A percentile compares a stretch with the other conserved stretches of the same genome.
phyloP scores from a whole-genome alignment of 1,284 basidiomycete genomes.

The Vanrija humicola region DNA sequence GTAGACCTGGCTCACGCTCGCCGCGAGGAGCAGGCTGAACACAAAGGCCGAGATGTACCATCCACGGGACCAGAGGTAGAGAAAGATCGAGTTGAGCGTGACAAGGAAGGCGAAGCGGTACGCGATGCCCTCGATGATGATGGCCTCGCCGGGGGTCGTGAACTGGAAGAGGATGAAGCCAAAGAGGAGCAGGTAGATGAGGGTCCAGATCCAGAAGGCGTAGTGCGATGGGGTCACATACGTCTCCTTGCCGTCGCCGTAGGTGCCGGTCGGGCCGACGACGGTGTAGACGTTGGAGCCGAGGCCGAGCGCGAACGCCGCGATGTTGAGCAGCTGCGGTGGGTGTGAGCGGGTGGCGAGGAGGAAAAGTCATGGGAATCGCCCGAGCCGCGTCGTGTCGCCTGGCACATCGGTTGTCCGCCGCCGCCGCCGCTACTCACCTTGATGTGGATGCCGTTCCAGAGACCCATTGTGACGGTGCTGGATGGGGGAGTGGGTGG shows the following conservation, averaged over 20 bases:
- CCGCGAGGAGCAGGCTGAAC: conserved; percentile 66
- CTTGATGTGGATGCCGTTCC: conserved; percentile 3
- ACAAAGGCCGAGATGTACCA: conserved; percentile 76
- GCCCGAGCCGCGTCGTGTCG: no score
- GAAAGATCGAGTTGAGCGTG: conserved; percentile 77
- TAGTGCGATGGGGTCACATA: conserved; percentile 17
- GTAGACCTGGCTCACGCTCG: conserved; percentile 67
- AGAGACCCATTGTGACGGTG: neutral
- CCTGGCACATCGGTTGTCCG: no score
- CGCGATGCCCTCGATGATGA: conserved; percentile 76
- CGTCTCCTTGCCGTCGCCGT: conserved; percentile 20
- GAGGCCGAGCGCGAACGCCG: conserved; percentile 16
- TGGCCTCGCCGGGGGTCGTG: conserved; percentile 61
- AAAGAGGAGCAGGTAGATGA: conserved; percentile 81
- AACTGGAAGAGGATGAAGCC: conserved; percentile 89
- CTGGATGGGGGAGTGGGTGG: neutral
- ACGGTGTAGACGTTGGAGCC: conserved; percentile 59
- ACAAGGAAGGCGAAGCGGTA: conserved; percentile 86
- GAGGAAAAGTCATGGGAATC: no score
- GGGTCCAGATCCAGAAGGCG: conserved; percentile 51
- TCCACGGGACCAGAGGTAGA: conserved; percentile 66
- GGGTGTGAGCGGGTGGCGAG: neutral
- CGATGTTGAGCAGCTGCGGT: conserved; percentile 64
- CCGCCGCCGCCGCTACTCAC: neutral
- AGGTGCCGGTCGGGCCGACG: conserved; percentile 62